Base-by-base conservation (phyloP, 345 rosid genomes). In the Abelmoschus esculentus region DNA sequence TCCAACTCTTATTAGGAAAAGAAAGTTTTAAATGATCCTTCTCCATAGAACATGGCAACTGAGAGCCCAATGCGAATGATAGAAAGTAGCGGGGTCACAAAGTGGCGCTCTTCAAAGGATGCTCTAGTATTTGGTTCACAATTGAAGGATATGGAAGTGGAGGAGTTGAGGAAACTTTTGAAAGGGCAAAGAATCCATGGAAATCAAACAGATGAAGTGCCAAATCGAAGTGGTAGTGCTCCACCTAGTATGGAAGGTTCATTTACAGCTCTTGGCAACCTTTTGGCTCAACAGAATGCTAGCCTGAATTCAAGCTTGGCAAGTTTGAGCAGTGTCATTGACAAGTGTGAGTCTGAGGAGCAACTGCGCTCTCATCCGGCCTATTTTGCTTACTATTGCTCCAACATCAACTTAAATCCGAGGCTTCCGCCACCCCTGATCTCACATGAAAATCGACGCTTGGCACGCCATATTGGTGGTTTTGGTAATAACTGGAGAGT, bases 191-290 rank as follows among this genome's bases (percentile, higher is more conserved):
- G 83, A 68, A 72, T 84, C 56, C 83, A 67, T 56, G 83, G 79
- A 76, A 83, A 83, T 53, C 78, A 80, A 29, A 70, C 76, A 14
- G 86, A 85, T 2, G 70, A 55, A 4, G 50, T 81, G 71, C 96
- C 96, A 22, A 89, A 82, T 87, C 84, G 97, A 78, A 93, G 98
- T 72, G 97, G 96, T 15, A 93, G 98, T 62, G 98, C 98, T 8
- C 97, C 98, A 6, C 98, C 98, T 54, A 93, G 91, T 71, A 89
- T 93, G 92, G 98, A 93, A 84, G 97, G 98, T 46, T 93, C 98
- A 54, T 80, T 89, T 79, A 86, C 96, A 67, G 90, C 98, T 68
- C 77, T 90, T 72, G 89, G 87, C 62, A 84, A 82, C 70, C 87
- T 90, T 69, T 81, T 93, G 76, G 85, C 88, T 66, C 89, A 82